Evolutionary conservation across 1,284 basidiomycete species (phyloP), one percentile per base, ranked within the genome.

Genomic region (Polyporus tsugae): DNA sequence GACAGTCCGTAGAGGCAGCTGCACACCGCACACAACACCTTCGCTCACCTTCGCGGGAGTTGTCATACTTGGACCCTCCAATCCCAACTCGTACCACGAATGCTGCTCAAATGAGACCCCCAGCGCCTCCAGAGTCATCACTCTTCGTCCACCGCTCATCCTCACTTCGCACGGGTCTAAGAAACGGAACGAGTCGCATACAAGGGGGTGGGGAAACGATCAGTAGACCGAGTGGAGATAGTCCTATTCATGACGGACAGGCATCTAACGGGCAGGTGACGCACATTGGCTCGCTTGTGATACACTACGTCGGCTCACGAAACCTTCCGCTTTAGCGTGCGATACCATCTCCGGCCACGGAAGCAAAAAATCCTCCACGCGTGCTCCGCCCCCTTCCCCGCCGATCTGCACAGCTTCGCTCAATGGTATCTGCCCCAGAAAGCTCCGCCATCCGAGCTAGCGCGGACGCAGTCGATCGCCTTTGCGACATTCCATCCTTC

Each of bases 391-490:
- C 46, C 46, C 46, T 49, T 11, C 46, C 46, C 22, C 46, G 46
- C 22, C 53, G 53, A 17, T 55, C 33, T 35, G 53, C 29, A 19
- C 29, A 17, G 15, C 33, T 55, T 35, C 53, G 25, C 53, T 6
- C 33, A 13, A 17, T 13, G 19, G 9, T 17, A 55, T 33, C 55
- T 19, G 19, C 35, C 17, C 35, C 19, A 10, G 35, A 6, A 58
- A 58, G 6, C 19, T 38, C 55, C n/a, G 7, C 17, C 9, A 3
- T 19, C n/a, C 55, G 55, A 38, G n/a, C 35, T 22, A 58, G 35
- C 7, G 55, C 55, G 17, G 55, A 58, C 55, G 55, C 35, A 6
- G 35, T 58, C 19, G 55, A 58, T 38, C 55, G 55, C 33, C 35
- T 35, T 6, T 19, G 55, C 6, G 55, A 58, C n/a, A 58, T 58